phyloP scores from a whole-genome alignment of 2,329 filamentous ascomycete species.

The Trichoderma gracile region DNA sequence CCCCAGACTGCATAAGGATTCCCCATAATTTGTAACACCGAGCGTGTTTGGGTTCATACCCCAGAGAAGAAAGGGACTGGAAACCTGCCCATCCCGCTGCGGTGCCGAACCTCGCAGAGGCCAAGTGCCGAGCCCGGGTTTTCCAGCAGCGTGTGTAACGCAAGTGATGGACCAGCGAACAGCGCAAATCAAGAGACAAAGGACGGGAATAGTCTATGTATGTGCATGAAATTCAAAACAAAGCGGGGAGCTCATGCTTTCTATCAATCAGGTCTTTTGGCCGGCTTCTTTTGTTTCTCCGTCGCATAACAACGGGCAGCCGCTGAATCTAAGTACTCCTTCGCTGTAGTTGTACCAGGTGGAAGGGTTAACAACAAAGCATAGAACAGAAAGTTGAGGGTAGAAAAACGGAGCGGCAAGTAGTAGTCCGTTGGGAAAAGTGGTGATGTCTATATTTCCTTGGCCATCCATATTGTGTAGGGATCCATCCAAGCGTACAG shows the following conservation, averaged over 20 bases:
- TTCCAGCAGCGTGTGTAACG: neutral
- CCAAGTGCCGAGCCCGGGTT: slow-evolving; percentile 13
- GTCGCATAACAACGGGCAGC: neutral
- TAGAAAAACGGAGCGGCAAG: slow-evolving; percentile 2
- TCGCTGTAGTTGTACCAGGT: neutral
- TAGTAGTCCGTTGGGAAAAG: slow-evolving; percentile 27
- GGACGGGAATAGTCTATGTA: neutral
- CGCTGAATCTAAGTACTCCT: slow-evolving; percentile 33
- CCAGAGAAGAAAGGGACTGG: neutral
- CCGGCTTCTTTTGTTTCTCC: neutral
- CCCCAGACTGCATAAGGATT: slow-evolving; percentile 21
- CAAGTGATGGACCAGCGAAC: neutral
- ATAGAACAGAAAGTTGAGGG: neutral
- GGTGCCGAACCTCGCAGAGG: slow-evolving; percentile 1
- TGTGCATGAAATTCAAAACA: neutral
- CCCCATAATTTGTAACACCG: slow-evolving; percentile 21
- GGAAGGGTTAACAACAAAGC: neutral
- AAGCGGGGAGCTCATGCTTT: neutral
- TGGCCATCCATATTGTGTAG: slow-evolving; percentile 24
- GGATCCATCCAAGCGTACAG: slow-evolving; percentile 28
- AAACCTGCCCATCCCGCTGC: slow-evolving; percentile 3
- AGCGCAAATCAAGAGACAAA: neutral
- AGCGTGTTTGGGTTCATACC: slow-evolving; percentile 4
- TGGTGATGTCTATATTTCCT: slow-evolving; percentile 30
- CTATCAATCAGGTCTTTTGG: neutral